Evolutionary conservation across 148 eudicot genomes (phyloP), one percentile per base, ranked within the genome.

Genomic region (Pouteria glomerata): DNA sequence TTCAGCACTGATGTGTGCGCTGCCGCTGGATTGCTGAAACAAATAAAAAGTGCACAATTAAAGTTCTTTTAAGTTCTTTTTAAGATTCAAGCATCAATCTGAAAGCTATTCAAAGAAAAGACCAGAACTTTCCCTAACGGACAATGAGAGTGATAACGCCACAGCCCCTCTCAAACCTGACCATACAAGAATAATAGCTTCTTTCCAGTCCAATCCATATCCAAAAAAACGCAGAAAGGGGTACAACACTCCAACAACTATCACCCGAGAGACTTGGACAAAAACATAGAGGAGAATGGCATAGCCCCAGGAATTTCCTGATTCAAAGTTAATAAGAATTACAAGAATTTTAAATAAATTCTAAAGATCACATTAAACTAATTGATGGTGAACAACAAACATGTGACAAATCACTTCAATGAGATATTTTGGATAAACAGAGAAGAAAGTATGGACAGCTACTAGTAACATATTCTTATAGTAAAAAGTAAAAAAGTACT

Each of bases 141-240:
- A 94, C 73, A 94, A 82, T 27, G 98, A 86, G 71, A 94, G 98
- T 19, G 98, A 78, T 76, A 94, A 76, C 52, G 97, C 93, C 39
- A 94, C 97, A 45, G 98, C 98, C 63, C 98, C 98, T 45, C 98
- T 86, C 60, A 94, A 83, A 57, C 97, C 98, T 59, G 97, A 83
- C 98, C 98, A 94, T 37, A 84, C 65, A 52, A 94, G 86, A 72
- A 94, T 84, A 62, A 77, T 73, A 71, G 97, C 98, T 88, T 94
- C 98, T 80, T 84, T 94, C 98, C 96, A 94, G 56, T 94, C 91
- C 86, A 94, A 73, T 44, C 98, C 98, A 80, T 94, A 94, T 69
- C 98, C 98, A 85, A 89, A 89, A 74, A 76, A 81, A 57, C 81
- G 76, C 29, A 94, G 74, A 69, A 83, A 82, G 65, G 98, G 98